Evolutionary conservation across 148 eudicot genomes (phyloP).

Genomic region (Rhododendron mucronatum): DNA sequence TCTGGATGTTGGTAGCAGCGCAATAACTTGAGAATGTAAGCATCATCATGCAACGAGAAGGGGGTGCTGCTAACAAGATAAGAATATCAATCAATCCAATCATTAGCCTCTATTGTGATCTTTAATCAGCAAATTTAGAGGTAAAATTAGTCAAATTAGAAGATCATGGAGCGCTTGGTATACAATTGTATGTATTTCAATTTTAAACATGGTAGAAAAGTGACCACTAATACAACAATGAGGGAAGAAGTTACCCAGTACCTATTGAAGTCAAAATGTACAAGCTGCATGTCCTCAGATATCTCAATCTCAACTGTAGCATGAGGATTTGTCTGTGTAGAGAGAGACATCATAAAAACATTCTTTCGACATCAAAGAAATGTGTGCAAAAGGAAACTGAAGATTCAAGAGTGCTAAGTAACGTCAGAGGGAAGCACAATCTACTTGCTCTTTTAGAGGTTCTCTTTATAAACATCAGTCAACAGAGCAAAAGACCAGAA

Average conservation of each 20-base stretch:
- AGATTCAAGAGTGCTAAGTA: neutral
- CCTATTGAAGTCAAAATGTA: slow-evolving; percentile 96
- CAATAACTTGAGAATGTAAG: slow-evolving; percentile 6
- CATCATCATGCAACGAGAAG: slow-evolving; percentile 10
- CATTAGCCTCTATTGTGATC: neutral
- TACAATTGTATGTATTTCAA: neutral
- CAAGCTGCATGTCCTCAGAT: slow-evolving; percentile 97
- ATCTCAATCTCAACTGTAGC: slow-evolving; percentile 97
- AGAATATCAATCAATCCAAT: neutral
- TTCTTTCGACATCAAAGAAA: neutral
- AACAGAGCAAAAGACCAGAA: neutral
- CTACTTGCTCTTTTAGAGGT: neutral
- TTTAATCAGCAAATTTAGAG: neutral
- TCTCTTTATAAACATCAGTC: neutral
- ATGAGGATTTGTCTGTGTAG: slow-evolving; percentile 72
- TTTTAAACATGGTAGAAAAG: neutral
- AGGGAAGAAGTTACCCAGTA: slow-evolving; percentile 14
- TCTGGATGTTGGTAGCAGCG: neutral
- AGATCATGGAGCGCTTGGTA: neutral
- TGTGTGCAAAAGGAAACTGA: neutral
- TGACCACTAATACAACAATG: neutral
- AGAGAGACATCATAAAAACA: neutral
- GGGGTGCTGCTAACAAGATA: slow-evolving; percentile 2
- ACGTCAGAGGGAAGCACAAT: neutral
- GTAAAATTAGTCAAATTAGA: neutral